A percentile compares a stretch with the other conserved stretches of the same genome.
These are phyloP conservation scores for Suillus hirtellus DNA, from an alignment of 768 basidiomycete species.

Conservation along the genomic window DNA sequence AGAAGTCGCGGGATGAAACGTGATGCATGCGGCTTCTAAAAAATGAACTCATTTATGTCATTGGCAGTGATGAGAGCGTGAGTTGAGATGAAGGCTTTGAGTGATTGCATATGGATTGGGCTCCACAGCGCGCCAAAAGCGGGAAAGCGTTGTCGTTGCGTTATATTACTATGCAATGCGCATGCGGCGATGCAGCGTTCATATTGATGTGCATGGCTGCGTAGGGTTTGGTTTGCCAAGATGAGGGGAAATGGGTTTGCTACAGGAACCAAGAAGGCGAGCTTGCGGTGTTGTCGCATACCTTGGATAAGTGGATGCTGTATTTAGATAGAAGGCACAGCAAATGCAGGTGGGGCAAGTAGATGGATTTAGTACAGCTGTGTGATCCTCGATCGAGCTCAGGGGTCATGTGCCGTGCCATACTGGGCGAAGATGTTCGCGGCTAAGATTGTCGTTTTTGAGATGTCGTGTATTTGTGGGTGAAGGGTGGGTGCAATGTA, in stretches of 20 bases:
- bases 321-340: constrained; percentile 9
- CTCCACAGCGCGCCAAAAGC: constrained; percentile 9
- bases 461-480: neutral
- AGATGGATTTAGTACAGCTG: constrained; percentile 1
- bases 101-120: neutral
- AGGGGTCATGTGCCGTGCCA: constrained; percentile 2
- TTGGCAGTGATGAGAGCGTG: constrained; percentile 3
- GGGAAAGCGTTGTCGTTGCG: constrained; percentile 3
- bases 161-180: constrained; percentile 6
- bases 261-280: constrained; percentile 4
- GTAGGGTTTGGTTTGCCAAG: constrained; percentile 7
- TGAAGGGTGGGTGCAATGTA: neutral
- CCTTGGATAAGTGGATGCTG: constrained; percentile 4
- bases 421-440: constrained; percentile 1
- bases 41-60: constrained; percentile 6
- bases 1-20: constrained; percentile 2
- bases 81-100: constrained; percentile 4
- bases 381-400: neutral
- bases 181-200: constrained; percentile 4
- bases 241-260: neutral
- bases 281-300: constrained; percentile 2
- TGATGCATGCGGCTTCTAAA: constrained; percentile 1
- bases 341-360: constrained; percentile 1
- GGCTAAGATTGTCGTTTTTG: constrained; percentile 4
- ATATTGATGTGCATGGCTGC: constrained; percentile 1